Conservation (phyloP, 2,329 filamentous ascomycete species). For the Pyrenochaeta sp. region DNA sequence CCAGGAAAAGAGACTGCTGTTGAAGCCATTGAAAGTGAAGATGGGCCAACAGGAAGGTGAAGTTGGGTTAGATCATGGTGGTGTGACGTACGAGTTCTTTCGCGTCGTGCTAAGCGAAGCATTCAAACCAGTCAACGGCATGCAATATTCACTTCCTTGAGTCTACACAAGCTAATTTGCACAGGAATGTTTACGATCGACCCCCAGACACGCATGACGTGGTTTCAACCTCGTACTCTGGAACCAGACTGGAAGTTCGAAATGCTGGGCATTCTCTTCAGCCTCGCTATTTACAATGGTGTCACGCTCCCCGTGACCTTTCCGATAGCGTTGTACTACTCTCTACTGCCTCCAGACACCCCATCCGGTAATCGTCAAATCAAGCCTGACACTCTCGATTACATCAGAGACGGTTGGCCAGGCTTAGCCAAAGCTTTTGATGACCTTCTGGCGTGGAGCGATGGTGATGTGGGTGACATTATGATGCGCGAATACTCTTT, state of each 20-base stretch:
- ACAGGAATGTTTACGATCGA: slow-evolving; percentile 80
- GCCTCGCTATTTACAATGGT: slow-evolving; percentile 91
- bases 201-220: slow-evolving; percentile 77
- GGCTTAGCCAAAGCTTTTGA: slow-evolving; percentile 78
- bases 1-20: slow-evolving; percentile 79
- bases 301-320: slow-evolving; percentile 91
- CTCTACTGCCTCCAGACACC: slow-evolving; percentile 75
- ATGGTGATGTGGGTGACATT: slow-evolving; percentile 81
- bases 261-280: slow-evolving; percentile 85
- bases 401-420: slow-evolving; percentile 91
- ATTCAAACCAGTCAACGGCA: slow-evolving; percentile 77
- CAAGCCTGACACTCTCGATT: slow-evolving; percentile 59
- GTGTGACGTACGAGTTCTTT: slow-evolving; percentile 97
- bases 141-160: slow-evolving; percentile 23
- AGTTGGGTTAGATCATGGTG: slow-evolving; percentile 90
- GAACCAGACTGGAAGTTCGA: slow-evolving; percentile 92
- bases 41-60: slow-evolving; percentile 83
- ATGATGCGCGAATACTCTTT: slow-evolving; percentile 90
- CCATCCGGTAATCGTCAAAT: slow-evolving; percentile 55
- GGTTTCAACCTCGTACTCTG: slow-evolving; percentile 84
- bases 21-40: slow-evolving; percentile 87
- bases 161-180: slow-evolving; percentile 13
- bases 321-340: slow-evolving; percentile 82
- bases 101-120: slow-evolving; percentile 81
- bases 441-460: slow-evolving; percentile 77